A percentile compares a stretch with the other conserved stretches of the same genome.
These are phyloP conservation scores for Heterobasidion irregulare DNA, from an alignment of 1,284 basidiomycete genomes.

Conservation along the genomic window DNA sequence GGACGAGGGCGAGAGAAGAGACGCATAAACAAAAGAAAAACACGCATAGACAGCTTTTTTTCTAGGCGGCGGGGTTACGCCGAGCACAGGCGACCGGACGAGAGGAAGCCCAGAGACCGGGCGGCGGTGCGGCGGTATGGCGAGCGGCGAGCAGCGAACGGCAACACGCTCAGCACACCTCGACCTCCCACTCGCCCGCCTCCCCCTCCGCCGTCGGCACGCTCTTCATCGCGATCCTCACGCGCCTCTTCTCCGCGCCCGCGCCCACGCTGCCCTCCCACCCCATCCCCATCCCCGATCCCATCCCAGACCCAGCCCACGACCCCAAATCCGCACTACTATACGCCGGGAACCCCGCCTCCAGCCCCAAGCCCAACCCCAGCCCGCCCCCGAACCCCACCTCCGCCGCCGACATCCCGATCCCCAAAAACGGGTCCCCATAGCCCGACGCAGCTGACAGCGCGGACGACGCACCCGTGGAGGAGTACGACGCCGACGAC, in stretches of 20 bases:
- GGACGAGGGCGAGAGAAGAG: no score
- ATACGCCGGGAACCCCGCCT: constrained; percentile 19
- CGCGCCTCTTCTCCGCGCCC: constrained; percentile 30
- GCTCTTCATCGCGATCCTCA: constrained; percentile 57
- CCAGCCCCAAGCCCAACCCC: constrained; percentile 17
- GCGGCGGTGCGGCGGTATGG: no score
- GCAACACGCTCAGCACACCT: constrained; percentile 40
- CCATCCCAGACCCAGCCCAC: no score
- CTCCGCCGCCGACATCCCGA: constrained; percentile 30
- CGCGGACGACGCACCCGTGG: constrained; percentile 7
- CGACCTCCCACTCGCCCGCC: constrained; percentile 67
- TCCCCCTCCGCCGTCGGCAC: constrained; percentile 50
- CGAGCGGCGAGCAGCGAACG: no score
- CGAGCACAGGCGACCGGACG: no score
- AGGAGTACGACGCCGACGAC: no score
- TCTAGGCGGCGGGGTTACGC: no score
- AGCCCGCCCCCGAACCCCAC: constrained; percentile 29
- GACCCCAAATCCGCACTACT: constrained; percentile 21
- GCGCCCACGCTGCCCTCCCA: constrained; percentile 14
- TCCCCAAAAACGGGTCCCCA: constrained; percentile 47
- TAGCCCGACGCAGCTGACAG: constrained; percentile 12
- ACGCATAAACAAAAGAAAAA: no score
- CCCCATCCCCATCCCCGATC: constrained; percentile 18
- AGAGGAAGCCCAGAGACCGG: no score
- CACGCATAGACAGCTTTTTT: no score